Conservation (phyloP, 2,329 filamentous ascomycete genomes). For the Basipetospora chlamydospora region DNA sequence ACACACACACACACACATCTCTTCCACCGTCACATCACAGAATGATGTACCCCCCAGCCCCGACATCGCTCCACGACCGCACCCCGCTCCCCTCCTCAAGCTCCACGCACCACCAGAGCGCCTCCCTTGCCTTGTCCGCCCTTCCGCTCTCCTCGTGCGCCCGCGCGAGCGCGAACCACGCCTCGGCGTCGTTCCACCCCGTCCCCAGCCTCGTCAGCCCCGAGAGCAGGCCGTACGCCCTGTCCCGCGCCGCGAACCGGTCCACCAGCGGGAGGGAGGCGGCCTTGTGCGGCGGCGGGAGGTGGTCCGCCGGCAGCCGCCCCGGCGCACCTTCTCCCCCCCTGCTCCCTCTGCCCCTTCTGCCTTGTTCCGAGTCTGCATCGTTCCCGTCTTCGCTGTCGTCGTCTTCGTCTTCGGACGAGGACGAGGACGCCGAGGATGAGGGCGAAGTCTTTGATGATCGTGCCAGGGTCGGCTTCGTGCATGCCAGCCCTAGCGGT, state of each 20-base stretch:
- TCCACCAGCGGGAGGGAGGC: slow-evolving; percentile 58
- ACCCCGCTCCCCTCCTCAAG: slow-evolving; percentile 75
- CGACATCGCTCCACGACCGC: slow-evolving; percentile 61
- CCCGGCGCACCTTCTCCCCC: neutral
- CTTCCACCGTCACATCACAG: neutral
- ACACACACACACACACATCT: too few relatives aligned
- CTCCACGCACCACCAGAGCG: slow-evolving; percentile 95
- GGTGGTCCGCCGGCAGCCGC: slow-evolving; percentile 17
- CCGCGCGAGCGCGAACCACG: slow-evolving; percentile 78
- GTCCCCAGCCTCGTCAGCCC: slow-evolving; percentile 70
- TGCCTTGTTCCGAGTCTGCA: too few relatives aligned
- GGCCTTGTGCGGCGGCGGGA: slow-evolving; percentile 38
- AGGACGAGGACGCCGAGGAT: neutral
- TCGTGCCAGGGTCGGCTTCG: too few relatives aligned
- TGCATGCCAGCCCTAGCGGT: slow-evolving; percentile 31
- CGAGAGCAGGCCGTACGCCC: slow-evolving; percentile 72
- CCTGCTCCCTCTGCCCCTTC: too few relatives aligned
- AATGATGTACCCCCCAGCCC: slow-evolving; percentile 49
- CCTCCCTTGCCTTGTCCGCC: slow-evolving; percentile 75
- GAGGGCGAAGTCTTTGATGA: too few relatives aligned
- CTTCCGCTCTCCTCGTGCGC: slow-evolving; percentile 82
- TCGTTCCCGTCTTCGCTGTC: slow-evolving; percentile 8
- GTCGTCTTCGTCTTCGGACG: slow-evolving; percentile 8
- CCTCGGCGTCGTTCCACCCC: slow-evolving; percentile 85
- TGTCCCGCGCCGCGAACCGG: slow-evolving; percentile 75